Evolutionary conservation across 352 stramenopile species (phyloP), one percentile per base, ranked within the genome.

Genomic region (Globisporangium cylindrosporum): DNA sequence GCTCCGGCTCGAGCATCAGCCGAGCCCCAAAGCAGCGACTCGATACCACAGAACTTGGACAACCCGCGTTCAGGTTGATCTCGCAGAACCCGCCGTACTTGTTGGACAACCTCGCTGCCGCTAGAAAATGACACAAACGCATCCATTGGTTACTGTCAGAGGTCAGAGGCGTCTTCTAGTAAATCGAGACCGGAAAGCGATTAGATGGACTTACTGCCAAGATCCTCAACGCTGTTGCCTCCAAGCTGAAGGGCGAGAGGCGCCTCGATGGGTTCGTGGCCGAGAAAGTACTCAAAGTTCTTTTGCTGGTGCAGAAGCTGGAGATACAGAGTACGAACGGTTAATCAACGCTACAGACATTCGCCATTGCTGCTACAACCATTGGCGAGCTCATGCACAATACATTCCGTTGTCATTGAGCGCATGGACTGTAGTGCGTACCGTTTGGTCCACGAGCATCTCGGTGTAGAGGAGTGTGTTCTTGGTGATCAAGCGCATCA

Each of bases 1-100:
- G 87, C 48, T 97, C 80, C 3, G 97, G 91, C 24, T 99, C 88
- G 24, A 99, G 88, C 98, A 99, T 99, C 4, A 99, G 82, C 1
- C 94, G 91, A 1, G 98, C 98, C 56, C 98, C 98, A 76, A 99
- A 99, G 80, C 90, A 96, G 36, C 84, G 77, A 53, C 82, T 91
- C 22, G 86, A 86, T 24, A 95, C 84, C 3, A 92, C 69, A 24
- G 82, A 76, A 67, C 83, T 98, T 14, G 97, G 97, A 71, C 97
- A 99, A 14, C 97, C 97, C 43, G 91, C 93, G 77, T 99, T 99
- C n/a, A 99, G 71, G 75, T 99, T 99, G 70, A 99, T 95, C 64
- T 95, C 93, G 59, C 93, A 86, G 63, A 94, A 96, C 71, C 97
- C 97, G 14, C 89, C 92, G 66, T 95, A 98, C 9, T 80, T 75